Evolutionary conservation across 208 protist species (phyloP).

Genomic region (Trypanosomatidae sp.): DNA sequence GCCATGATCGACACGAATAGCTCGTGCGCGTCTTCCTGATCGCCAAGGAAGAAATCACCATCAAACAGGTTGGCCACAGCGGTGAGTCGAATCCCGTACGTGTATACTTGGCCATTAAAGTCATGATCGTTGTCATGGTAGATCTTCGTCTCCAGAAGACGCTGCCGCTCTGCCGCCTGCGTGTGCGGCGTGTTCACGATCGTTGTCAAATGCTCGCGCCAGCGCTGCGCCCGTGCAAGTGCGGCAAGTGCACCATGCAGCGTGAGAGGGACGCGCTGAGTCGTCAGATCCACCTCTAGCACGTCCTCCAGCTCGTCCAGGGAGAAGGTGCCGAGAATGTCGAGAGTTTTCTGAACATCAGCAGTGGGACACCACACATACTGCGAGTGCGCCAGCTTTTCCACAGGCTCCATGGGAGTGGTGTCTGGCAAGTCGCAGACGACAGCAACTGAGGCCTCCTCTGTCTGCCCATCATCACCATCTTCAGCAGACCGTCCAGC

Average conservation of each 20-base stretch:
- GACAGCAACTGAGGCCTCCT: constrained; percentile 7
- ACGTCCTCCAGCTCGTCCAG: constrained; percentile 21
- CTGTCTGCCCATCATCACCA: neutral
- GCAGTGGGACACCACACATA: neutral
- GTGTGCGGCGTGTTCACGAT: constrained; percentile 10
- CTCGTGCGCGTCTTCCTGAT: constrained; percentile 88
- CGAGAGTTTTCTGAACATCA: constrained; percentile 16
- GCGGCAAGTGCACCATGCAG: constrained; percentile 28
- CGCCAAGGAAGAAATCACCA: constrained; percentile 63
- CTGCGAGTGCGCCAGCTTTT: neutral
- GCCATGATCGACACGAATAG: constrained; percentile 64
- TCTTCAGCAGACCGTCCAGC: neutral
- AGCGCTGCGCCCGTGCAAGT: constrained; percentile 22
- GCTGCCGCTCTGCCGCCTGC: constrained; percentile 8
- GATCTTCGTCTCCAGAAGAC: constrained; percentile 12
- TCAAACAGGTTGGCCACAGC: constrained; percentile 39
- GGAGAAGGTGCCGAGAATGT: constrained; percentile 10
- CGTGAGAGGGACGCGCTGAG: constrained; percentile 8
- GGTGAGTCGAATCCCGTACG: constrained; percentile 18
- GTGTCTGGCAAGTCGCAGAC: constrained; percentile 6
- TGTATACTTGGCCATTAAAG: constrained; percentile 25
- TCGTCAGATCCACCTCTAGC: constrained; percentile 10
- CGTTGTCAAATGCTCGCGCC: constrained; percentile 25
- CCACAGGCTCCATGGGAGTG: neutral
- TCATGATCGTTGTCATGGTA: constrained; percentile 22